phyloP scores from a whole-genome alignment of 352 stramenopile genomes.

The Stramenopiles sp. region DNA sequence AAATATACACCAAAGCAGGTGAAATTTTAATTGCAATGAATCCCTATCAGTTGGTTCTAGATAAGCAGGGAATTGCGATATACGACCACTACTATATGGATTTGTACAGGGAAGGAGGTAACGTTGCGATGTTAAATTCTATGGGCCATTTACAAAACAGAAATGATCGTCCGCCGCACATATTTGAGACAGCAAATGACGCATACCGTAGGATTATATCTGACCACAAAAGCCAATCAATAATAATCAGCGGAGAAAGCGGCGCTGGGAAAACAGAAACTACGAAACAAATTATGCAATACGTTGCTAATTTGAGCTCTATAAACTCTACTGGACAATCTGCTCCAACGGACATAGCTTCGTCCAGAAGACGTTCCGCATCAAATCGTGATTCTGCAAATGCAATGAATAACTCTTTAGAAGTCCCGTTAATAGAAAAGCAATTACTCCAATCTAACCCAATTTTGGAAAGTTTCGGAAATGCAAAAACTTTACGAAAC shows the following conservation, averaged over 20 bases:
- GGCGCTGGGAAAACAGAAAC: conserved; percentile 64
- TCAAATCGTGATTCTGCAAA: conserved; percentile 4
- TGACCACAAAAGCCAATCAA: conserved; percentile 54
- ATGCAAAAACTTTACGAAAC: conserved; percentile 81
- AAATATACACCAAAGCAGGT: conserved; percentile 37
- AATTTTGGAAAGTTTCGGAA: conserved; percentile 70
- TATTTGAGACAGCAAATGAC: conserved; percentile 65
- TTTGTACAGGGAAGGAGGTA: conserved; percentile 18
- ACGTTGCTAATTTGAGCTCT: conserved; percentile 24
- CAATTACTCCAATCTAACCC: conserved; percentile 65
- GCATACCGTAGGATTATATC: conserved; percentile 65
- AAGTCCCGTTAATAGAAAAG: conserved; percentile 60
- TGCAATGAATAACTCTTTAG: conserved; percentile 50
- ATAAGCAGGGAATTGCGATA: conserved; percentile 13
- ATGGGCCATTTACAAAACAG: too few relatives aligned
- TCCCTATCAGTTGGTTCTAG: conserved; percentile 23
- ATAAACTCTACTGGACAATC: background rate
- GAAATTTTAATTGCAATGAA: conserved; percentile 27
- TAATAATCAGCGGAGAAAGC: conserved; percentile 58
- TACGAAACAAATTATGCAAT: conserved; percentile 74
- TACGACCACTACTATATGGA: conserved; percentile 20
- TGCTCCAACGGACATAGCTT: background rate
- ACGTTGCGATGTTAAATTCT: too few relatives aligned
- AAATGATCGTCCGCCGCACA: conserved; percentile 59
- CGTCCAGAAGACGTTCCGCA: background rate